These are phyloP conservation scores for Ceratopteris richardii DNA, from an alignment of 75 land plant species.

Conservation along the genomic window DNA sequence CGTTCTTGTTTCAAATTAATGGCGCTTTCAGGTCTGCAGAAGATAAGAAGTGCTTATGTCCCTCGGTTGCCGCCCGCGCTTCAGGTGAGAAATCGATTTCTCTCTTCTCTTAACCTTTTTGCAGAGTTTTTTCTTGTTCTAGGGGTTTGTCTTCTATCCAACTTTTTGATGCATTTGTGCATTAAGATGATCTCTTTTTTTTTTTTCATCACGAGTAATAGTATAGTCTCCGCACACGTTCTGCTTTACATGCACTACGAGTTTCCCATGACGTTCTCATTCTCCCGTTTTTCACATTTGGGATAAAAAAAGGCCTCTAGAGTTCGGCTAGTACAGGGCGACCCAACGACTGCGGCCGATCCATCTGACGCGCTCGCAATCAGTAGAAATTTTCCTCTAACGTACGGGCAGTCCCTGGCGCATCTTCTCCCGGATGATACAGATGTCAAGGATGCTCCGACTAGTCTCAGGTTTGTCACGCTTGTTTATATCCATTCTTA, in stretches of 20 bases:
- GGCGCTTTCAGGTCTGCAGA: conserved; percentile 63
- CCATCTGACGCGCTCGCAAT: conserved; percentile 57
- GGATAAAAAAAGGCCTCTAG: too few species aligned
- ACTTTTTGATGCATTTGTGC: too few species aligned
- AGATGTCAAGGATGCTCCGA: conserved; percentile 31
- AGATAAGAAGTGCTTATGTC: conserved; percentile 48
- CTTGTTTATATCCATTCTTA: neutral
- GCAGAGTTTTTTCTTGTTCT: too few species aligned
- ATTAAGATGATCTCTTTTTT: too few species aligned
- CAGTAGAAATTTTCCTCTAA: conserved; percentile 62
- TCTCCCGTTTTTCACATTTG: too few species aligned
- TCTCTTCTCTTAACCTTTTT: too few species aligned
- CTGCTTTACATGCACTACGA: too few species aligned
- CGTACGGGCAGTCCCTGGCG: conserved; percentile 86
- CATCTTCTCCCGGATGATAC: conserved; percentile 56
- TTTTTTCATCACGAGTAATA: too few species aligned
- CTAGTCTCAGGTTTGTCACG: neutral
- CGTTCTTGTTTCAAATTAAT: conserved; percentile 1
- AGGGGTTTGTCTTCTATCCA: too few species aligned
- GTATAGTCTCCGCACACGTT: too few species aligned
- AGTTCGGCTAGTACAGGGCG: conserved; percentile 70
- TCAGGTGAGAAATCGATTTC: conserved; percentile 34
- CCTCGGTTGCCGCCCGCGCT: conserved; percentile 74
- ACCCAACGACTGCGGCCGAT: conserved; percentile 65
- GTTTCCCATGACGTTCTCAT: too few species aligned